Conservation (phyloP, 768 basidiomycete species). For the Boletus edulis region DNA sequence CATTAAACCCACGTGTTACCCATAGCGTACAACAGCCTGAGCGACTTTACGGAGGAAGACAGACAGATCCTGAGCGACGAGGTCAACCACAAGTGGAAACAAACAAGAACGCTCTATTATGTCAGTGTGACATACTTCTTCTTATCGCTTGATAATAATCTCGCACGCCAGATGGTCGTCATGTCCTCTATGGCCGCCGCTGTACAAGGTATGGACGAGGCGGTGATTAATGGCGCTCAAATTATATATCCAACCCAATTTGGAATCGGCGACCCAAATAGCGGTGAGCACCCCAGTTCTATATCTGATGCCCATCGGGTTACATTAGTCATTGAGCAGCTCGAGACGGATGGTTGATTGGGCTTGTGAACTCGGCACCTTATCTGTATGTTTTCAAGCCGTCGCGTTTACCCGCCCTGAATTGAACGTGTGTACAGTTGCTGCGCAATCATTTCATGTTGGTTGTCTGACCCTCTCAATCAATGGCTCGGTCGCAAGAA, state of each 20-base stretch:
- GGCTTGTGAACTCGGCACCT: constrained; percentile 67
- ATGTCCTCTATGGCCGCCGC: constrained; percentile 74
- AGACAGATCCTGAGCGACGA: constrained; percentile 43
- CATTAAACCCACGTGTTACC: constrained; percentile 27
- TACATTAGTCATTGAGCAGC: constrained; percentile 18
- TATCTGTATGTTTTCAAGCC: constrained; percentile 38
- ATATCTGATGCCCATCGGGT: neutral
- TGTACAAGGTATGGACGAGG: constrained; percentile 59
- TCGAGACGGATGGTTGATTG: constrained; percentile 70
- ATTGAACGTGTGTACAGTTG: constrained; percentile 33
- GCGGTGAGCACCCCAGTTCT: constrained; percentile 17
- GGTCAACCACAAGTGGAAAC: constrained; percentile 46
- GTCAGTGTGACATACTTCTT: constrained; percentile 10
- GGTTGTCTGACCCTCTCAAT: constrained; percentile 75
- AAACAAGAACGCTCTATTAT: constrained; percentile 46
- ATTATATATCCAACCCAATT: constrained; percentile 53
- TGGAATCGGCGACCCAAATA: constrained; percentile 38
- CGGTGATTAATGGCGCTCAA: constrained; percentile 45
- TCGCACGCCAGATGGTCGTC: constrained; percentile 45
- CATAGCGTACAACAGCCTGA: constrained; percentile 37
- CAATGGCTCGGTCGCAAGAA: constrained; percentile 57
- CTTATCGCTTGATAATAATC: constrained; percentile 21
- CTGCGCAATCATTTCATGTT: constrained; percentile 54
- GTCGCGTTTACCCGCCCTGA: neutral
- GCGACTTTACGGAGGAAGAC: constrained; percentile 45